These are phyloP conservation scores for Meyerozyma smithsonii DNA, from an alignment of 1,139 yeast genomes.

Conservation along the genomic window DNA sequence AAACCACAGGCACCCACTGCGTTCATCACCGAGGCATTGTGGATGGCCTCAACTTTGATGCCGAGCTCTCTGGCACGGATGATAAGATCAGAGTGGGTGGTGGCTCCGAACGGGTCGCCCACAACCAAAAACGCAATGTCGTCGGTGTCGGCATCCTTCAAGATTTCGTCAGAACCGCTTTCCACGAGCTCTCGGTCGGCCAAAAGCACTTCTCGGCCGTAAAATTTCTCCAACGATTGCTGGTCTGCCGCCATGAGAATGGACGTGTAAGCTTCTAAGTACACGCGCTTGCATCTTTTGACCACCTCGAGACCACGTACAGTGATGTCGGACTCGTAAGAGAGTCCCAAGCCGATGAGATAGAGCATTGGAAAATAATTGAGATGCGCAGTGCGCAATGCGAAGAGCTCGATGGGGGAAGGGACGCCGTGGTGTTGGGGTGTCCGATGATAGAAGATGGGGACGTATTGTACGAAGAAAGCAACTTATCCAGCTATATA, in stretches of 20 bases:
- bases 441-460: not conserved
- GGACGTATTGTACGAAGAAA: constrained; percentile 2
- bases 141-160: constrained; percentile 69
- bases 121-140: constrained; percentile 93
- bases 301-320: constrained; percentile 90
- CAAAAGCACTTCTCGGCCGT: constrained; percentile 77
- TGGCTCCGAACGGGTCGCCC: constrained; percentile 97
- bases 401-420: not conserved
- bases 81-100: constrained; percentile 93
- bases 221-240: constrained; percentile 64
- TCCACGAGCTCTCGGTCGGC: constrained; percentile 97
- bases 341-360: constrained; percentile 85
- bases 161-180: constrained; percentile 75
- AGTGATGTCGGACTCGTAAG: constrained; percentile 85
- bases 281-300: constrained; percentile 78
- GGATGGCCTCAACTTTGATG: constrained; percentile 76
- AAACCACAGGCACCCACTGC: constrained; percentile 98
- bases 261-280: constrained; percentile 92
- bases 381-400: not conserved
- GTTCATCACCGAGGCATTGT: constrained; percentile 96
- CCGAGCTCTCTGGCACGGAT: constrained; percentile 83
- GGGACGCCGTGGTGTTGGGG: not conserved
- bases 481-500: constrained; percentile 8
- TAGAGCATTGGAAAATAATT: constrained; percentile 59
- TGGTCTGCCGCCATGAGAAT: constrained; percentile 89